A percentile compares a stretch with the other conserved stretches of the same genome.
Conservation (phyloP, 2,329 filamentous ascomycete species). For the Fusarium sp. region DNA sequence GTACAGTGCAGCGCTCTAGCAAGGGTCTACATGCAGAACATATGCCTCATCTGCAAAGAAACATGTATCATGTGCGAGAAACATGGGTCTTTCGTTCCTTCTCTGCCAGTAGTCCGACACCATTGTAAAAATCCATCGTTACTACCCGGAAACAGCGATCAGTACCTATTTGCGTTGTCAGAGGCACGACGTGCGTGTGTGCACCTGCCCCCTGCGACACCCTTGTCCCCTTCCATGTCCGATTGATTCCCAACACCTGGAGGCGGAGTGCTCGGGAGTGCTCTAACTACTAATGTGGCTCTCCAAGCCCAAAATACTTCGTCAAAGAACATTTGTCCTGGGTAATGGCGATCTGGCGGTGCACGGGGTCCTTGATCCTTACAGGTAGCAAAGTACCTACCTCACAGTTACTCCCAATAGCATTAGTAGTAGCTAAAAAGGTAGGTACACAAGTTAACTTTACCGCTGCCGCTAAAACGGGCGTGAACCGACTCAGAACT, state of each 20-base stretch:
- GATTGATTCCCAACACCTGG: slow-evolving; percentile 12
- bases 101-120: neutral
- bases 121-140: neutral
- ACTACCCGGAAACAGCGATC: slow-evolving; percentile 17
- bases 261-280: slow-evolving; percentile 3
- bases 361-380: slow-evolving; percentile 19
- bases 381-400: neutral
- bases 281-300: neutral
- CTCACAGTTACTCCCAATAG: neutral
- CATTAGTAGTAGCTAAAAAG: neutral
- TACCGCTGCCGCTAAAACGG: slow-evolving; percentile 31
- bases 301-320: slow-evolving; percentile 8
- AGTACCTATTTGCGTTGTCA: neutral
- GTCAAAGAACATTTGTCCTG: slow-evolving; percentile 9
- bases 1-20: slow-evolving; percentile 15
- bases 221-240: neutral
- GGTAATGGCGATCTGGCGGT: slow-evolving; percentile 27
- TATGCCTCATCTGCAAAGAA: neutral
- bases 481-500: neutral
- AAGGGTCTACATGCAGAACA: slow-evolving; percentile 4
- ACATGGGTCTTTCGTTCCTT: neutral
- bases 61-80: slow-evolving; percentile 12
- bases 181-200: neutral
- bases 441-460: neutral
- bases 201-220: neutral